Percentiles rank a stretch among this genome's conserved stretches.
These are phyloP conservation scores for Xenosphaeropsis pyriputrescens DNA, from an alignment of 2,329 filamentous ascomycete genomes.

Conservation along the genomic window DNA sequence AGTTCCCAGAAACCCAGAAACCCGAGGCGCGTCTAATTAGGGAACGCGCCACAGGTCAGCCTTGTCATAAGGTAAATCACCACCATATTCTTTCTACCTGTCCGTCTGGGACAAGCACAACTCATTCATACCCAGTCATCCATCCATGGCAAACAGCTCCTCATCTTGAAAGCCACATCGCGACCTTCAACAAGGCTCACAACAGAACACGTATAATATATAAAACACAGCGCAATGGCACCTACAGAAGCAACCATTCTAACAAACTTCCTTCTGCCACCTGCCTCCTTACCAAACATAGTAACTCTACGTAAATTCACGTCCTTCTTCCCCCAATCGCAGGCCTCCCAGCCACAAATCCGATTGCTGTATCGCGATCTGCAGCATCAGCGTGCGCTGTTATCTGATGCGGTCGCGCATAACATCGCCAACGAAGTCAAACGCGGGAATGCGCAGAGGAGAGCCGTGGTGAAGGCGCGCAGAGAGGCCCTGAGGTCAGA, in stretches of 20 bases:
- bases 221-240: slow-evolving; percentile 34
- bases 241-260: slow-evolving; percentile 64
- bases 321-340: slow-evolving; percentile 54
- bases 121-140: no score
- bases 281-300: slow-evolving; percentile 59
- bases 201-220: slow-evolving; percentile 1
- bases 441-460: slow-evolving; percentile 40
- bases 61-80: no score
- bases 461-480: slow-evolving; percentile 38
- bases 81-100: no score
- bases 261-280: slow-evolving; percentile 62
- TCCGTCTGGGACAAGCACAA: no score
- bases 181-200: background rate
- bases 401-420: slow-evolving; percentile 50
- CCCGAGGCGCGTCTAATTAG: no score
- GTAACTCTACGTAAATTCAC: slow-evolving; percentile 64
- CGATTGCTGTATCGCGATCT: slow-evolving; percentile 65
- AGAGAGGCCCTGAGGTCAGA: slow-evolving; percentile 37
- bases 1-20: no score
- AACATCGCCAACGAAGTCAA: slow-evolving; percentile 53
- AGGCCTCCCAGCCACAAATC: slow-evolving; percentile 15
- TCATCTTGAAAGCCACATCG: background rate
- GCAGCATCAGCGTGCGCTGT: slow-evolving; percentile 54
- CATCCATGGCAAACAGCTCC: no score
- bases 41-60: no score